Evolutionary conservation across 2,329 filamentous ascomycete genomes (phyloP).

Genomic region (Thelonectria discophora): DNA sequence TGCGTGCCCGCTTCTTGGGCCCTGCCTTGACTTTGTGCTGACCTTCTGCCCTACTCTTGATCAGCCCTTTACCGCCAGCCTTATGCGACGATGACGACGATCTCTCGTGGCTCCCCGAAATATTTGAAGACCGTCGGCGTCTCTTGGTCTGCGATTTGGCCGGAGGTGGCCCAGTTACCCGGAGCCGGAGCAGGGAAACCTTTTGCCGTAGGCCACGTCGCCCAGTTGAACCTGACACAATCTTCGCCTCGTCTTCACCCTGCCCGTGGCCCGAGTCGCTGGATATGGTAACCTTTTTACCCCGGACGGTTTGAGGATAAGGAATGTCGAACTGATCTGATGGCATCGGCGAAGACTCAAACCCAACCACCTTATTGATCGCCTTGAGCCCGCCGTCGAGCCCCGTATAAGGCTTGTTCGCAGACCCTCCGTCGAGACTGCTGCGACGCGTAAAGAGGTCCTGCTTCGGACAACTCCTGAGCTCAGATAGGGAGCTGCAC

Average conservation of each 20-base stretch:
- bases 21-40: constrained; percentile 5
- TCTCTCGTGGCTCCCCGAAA: constrained; percentile 16
- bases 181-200: constrained; percentile 44
- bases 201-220: constrained; percentile 41
- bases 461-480: constrained; percentile 35
- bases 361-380: constrained; percentile 23
- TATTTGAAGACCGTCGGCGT: constrained; percentile 10
- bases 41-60: constrained; percentile 13
- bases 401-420: constrained; percentile 20
- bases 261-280: constrained; percentile 21
- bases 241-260: constrained; percentile 6
- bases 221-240: not conserved
- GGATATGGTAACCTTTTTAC: constrained; percentile 19
- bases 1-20: constrained; percentile 36
- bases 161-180: constrained; percentile 28
- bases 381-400: constrained; percentile 16
- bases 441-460: constrained; percentile 18
- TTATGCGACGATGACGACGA: constrained; percentile 12
- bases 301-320: constrained; percentile 41
- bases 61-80: constrained; percentile 16
- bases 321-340: constrained; percentile 50
- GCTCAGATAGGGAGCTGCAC: constrained; percentile 46
- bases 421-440: constrained; percentile 26
- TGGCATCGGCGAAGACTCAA: constrained; percentile 31
- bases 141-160: constrained; percentile 23